These are phyloP conservation scores for Colletotrichum lupini DNA, from an alignment of 2,329 filamentous ascomycete species.

Conservation along the genomic window DNA sequence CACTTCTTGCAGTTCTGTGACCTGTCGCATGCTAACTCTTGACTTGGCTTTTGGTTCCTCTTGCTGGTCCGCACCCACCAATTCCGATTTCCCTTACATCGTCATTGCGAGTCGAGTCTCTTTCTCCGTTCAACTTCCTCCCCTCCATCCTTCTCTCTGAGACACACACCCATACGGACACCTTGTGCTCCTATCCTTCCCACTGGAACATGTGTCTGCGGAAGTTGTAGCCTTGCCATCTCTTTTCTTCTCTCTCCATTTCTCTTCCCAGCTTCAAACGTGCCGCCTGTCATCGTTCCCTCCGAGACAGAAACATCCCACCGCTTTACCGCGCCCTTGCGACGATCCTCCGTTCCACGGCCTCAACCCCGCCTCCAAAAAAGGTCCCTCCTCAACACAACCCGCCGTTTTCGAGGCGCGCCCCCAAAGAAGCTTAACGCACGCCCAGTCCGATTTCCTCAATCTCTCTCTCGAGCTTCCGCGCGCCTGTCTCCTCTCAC, in stretches of 20 bases:
- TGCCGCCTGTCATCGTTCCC: not conserved
- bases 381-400: conserved; percentile 29
- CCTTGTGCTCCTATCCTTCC: not conserved
- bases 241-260: conserved; percentile 1
- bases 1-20: conserved; percentile 9
- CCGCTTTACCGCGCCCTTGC: conserved; percentile 18
- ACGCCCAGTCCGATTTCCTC: conserved; percentile 20
- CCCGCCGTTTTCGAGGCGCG: conserved; percentile 17
- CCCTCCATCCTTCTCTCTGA: conserved; percentile 10
- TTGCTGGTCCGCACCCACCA: conserved; percentile 10
- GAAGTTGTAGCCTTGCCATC: conserved; percentile 13
- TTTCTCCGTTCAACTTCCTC: not conserved
- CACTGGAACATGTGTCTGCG: conserved; percentile 30
- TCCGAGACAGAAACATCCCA: not conserved
- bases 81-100: conserved; percentile 32
- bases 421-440: conserved; percentile 33
- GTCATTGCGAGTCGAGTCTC: conserved; percentile 21
- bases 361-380: conserved; percentile 24
- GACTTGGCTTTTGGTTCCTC: not conserved
- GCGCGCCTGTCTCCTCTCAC: conserved; percentile 24
- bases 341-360: conserved; percentile 29
- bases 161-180: conserved; percentile 20
- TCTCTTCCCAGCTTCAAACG: not conserved
- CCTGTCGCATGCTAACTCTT: conserved; percentile 7
- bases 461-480: conserved; percentile 12